Conservation (phyloP, 176 grass and related monocot species). For the Typha latifolia region DNA sequence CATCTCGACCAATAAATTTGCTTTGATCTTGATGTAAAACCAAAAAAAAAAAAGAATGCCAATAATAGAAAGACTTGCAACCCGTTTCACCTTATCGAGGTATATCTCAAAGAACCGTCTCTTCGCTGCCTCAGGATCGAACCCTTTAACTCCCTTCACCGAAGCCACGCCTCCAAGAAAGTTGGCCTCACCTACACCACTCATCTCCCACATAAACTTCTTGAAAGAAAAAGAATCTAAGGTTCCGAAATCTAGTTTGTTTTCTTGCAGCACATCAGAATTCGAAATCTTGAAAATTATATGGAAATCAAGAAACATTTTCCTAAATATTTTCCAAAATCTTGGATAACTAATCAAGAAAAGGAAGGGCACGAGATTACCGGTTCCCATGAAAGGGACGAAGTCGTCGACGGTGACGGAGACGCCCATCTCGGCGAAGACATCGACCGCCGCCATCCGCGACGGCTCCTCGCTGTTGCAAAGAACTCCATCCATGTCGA, state of each 20-base stretch:
- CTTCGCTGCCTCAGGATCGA: slow-evolving; percentile 65
- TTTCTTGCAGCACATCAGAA: background rate
- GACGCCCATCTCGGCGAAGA: slow-evolving; percentile 89
- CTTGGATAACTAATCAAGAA: slow-evolving; percentile 4
- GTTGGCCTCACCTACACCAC: slow-evolving; percentile 74
- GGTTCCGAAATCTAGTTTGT: background rate
- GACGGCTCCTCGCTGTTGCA: slow-evolving; percentile 95
- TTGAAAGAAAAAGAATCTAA: background rate
- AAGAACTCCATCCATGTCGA: slow-evolving; percentile 94
- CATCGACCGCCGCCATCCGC: slow-evolving; percentile 58
- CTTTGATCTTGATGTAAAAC: slow-evolving; percentile 12
- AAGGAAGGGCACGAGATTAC: slow-evolving; percentile 28
- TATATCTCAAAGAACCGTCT: slow-evolving; percentile 89
- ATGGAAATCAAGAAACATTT: background rate
- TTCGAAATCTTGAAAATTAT: background rate
- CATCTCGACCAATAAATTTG: background rate
- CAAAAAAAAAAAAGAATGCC: slow-evolving; percentile 8
- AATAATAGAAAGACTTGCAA: slow-evolving; percentile 4
- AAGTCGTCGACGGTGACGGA: slow-evolving; percentile 83
- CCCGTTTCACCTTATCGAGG: slow-evolving; percentile 59
- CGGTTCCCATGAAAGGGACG: slow-evolving; percentile 86
- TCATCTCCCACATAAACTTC: slow-evolving; percentile 1
- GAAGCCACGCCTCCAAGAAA: slow-evolving; percentile 92
- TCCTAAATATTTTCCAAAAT: background rate
- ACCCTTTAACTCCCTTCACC: slow-evolving; percentile 71